Conservation (phyloP, 164 flowering plant genomes). For the Vitis cinerea region DNA sequence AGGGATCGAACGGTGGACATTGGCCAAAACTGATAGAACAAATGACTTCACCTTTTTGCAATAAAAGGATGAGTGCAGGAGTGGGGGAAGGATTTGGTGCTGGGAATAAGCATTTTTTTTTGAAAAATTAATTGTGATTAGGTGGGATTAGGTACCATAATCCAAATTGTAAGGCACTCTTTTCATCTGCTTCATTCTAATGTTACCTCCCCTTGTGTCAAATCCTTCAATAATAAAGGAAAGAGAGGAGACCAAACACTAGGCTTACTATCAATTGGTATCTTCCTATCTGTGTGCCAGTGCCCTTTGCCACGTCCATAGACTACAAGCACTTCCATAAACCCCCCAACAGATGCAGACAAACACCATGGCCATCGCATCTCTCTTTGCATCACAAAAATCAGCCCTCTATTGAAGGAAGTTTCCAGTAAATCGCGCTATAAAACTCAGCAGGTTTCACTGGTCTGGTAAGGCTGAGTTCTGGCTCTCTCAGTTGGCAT, state of each 20-base stretch:
- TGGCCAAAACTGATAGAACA: neutral
- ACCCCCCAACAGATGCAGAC: too few species aligned
- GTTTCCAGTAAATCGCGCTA: too few species aligned
- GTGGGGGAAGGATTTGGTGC: constrained; percentile 22
- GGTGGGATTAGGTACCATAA: constrained; percentile 27
- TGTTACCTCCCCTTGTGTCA: neutral
- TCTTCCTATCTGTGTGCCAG: neutral
- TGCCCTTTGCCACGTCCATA: too few species aligned
- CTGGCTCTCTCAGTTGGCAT: too few species aligned
- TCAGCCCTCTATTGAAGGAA: too few species aligned
- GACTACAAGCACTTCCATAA: too few species aligned
- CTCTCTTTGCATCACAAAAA: too few species aligned
- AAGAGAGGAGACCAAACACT: too few species aligned
- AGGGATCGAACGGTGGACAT: too few species aligned
- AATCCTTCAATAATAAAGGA: neutral
- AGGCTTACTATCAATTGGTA: neutral
- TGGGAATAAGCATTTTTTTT: constrained; percentile 23
- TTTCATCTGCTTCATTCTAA: constrained; percentile 2
- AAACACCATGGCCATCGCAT: too few species aligned
- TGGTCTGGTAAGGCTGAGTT: too few species aligned
- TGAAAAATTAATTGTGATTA: constrained; percentile 11
- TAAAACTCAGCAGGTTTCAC: too few species aligned
- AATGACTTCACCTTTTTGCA: neutral
- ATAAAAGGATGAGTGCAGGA: neutral
- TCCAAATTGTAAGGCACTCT: constrained; percentile 8